A percentile compares a stretch with the other conserved stretches of the same genome.
Conservation (phyloP, 1,139 yeast genomes). For the Wickerhamiella pararugosa region DNA sequence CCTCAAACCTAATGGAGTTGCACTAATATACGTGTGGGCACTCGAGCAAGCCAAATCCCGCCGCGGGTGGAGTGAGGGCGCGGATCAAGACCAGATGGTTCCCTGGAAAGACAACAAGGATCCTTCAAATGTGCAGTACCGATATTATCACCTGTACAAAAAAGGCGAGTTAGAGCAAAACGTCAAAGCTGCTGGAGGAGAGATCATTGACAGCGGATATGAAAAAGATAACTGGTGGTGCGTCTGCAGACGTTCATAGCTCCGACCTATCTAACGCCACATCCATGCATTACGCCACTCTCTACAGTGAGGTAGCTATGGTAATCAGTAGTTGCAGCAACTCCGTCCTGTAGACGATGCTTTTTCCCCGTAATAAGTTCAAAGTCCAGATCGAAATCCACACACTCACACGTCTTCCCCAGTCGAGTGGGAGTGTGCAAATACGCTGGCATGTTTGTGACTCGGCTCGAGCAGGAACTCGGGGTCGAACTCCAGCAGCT, state of each 20-base stretch:
- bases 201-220: constrained; percentile 57
- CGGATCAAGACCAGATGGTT: constrained; percentile 83
- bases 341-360: background rate
- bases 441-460: constrained; percentile 45
- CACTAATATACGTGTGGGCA: constrained; percentile 90
- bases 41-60: constrained; percentile 76
- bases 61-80: constrained; percentile 78
- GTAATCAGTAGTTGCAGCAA: too few relatives aligned
- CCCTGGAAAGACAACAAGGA: constrained; percentile 60
- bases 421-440: constrained; percentile 52
- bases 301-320: too few relatives aligned
- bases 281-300: too few relatives aligned
- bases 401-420: constrained; percentile 72
- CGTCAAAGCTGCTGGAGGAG: constrained; percentile 52
- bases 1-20: constrained; percentile 45
- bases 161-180: constrained; percentile 70
- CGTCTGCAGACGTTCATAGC: constrained; percentile 18
- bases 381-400: constrained; percentile 43
- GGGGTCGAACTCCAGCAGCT: constrained; percentile 33
- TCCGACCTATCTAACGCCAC: too few relatives aligned
- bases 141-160: constrained; percentile 77
- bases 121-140: constrained; percentile 42
- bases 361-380: constrained; percentile 33
- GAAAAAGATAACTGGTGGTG: constrained; percentile 96
- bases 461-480: constrained; percentile 27